A percentile compares a stretch with the other conserved stretches of the same genome.
These are phyloP conservation scores for Colletotrichum falcatum DNA, from an alignment of 2,329 filamentous ascomycete genomes.

Conservation along the genomic window DNA sequence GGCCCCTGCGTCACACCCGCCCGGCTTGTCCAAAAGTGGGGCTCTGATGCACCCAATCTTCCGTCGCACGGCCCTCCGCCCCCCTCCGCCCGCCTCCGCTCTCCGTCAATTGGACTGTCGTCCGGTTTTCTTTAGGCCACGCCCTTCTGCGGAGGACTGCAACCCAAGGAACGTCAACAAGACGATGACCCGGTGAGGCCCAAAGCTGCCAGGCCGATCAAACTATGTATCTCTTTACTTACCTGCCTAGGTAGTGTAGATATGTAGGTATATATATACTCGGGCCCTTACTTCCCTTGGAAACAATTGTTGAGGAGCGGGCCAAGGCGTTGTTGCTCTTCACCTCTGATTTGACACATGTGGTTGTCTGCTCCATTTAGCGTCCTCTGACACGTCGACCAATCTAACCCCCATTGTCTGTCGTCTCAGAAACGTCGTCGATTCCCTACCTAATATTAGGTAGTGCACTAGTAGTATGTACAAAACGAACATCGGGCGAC, in stretches of 20 bases:
- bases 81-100: constrained; percentile 27
- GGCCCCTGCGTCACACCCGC: constrained; percentile 36
- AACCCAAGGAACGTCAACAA: constrained; percentile 20
- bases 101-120: constrained; percentile 35
- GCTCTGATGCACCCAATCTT: constrained; percentile 15
- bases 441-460: neutral
- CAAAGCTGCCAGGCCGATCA: constrained; percentile 27
- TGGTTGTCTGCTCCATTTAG: constrained; percentile 18
- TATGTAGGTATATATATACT: neutral
- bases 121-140: constrained; percentile 29
- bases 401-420: constrained; percentile 13
- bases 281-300: constrained; percentile 22
- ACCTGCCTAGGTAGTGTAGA: neutral
- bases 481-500: neutral
- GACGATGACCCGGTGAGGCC: constrained; percentile 26
- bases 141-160: constrained; percentile 23
- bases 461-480: neutral
- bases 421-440: constrained; percentile 28
- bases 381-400: constrained; percentile 28
- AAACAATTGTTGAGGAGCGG: neutral
- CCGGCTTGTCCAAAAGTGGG: constrained; percentile 25
- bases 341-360: constrained; percentile 26
- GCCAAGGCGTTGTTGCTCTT: neutral
- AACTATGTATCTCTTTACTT: too few species aligned
- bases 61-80: constrained; percentile 36